Base-by-base conservation (phyloP, 768 basidiomycete species). In the Phaffia australis region DNA sequence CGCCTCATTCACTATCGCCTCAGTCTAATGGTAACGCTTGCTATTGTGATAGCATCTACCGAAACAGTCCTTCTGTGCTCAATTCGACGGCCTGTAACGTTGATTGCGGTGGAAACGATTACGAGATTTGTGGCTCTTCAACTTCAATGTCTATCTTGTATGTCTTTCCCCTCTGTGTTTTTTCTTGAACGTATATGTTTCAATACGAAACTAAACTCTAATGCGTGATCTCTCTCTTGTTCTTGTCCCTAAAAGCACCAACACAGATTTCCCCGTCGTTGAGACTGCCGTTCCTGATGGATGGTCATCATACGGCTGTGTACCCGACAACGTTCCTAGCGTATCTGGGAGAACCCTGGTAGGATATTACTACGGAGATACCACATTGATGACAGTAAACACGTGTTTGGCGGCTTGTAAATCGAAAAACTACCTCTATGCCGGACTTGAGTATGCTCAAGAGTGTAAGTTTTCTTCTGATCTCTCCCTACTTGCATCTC, bases 81-180 rank as follows among this genome's bases (percentile, higher is more conserved):
- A n/a, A 66, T 68, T 42, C 35, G 35, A 42, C 35, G 35, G 4
- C 21, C 47, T 21, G 9, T 49, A 15, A 46, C 48, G 25, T 46
- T 46, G 46, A 16, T 11, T 23, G 32, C n/a, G 23, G 30, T 60
- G 64, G 35, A 4, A 68, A 70, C 68, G 73, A 69, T 69, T 72
- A 70, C 49, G 76, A 77, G 68, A 73, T 71, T 66, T 77, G 76
- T 62, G 76, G 76, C 59, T 75, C 76, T 8, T 62, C 71, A 9
- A 50, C 64, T 7, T 70, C 71, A 19, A 65, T 76, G 27, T 65
- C 69, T 16, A 65, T 77, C 7, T 72, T 69, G 63, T 71, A 70
- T 47, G 35, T 47, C 23, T 15, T 25, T n/a, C 46, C 23, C 25
- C 56, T 27, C n/a, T 15, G 2, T 61, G 47, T 16, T 60, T 67